Percentiles rank a stretch among this genome's conserved stretches.
Conservation (phyloP, 2,329 filamentous ascomycete genomes). For the Coleophoma cylindrospora region DNA sequence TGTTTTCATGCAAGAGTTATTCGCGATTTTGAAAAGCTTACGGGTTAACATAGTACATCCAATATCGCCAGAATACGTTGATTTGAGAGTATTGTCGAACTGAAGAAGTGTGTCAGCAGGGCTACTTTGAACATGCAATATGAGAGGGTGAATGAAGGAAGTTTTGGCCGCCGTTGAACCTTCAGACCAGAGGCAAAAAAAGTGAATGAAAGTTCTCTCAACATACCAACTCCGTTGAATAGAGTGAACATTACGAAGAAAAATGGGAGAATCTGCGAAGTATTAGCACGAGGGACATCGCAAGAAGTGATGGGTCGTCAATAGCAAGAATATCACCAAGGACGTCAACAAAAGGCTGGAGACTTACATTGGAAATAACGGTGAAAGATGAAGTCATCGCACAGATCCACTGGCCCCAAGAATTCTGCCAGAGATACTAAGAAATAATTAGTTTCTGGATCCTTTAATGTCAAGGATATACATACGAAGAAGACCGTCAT, state of each 20-base stretch:
- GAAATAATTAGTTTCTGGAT: background rate
- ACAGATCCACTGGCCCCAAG: conserved; percentile 81
- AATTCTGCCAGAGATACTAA: conserved; percentile 63
- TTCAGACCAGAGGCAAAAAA: no score
- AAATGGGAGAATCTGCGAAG: conserved; percentile 29
- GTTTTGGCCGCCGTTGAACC: no score
- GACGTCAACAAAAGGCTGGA: no score
- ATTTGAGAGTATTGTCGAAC: conserved; percentile 59
- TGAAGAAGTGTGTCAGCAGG: conserved; percentile 18
- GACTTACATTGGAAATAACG: conserved; percentile 62
- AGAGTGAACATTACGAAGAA: conserved; percentile 58
- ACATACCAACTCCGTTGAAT: conserved; percentile 55
- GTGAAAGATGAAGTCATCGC: conserved; percentile 77
- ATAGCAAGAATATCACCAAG: no score
- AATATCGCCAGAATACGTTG: conserved; percentile 24
- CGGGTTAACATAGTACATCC: conserved; percentile 60
- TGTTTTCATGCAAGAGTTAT: no score
- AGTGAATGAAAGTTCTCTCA: no score
- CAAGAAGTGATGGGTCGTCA: no score
- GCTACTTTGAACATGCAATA: no score
- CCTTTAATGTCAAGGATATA: background rate
- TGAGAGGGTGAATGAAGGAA: no score
- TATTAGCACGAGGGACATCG: conserved; percentile 33
- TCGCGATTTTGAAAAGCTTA: background rate
- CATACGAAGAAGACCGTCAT: conserved; percentile 66